Percentiles rank a stretch among this genome's conserved stretches.
Evolutionary conservation across 2,329 filamentous ascomycete genomes (phyloP).

Genomic region (Parafenestella ontariensis): DNA sequence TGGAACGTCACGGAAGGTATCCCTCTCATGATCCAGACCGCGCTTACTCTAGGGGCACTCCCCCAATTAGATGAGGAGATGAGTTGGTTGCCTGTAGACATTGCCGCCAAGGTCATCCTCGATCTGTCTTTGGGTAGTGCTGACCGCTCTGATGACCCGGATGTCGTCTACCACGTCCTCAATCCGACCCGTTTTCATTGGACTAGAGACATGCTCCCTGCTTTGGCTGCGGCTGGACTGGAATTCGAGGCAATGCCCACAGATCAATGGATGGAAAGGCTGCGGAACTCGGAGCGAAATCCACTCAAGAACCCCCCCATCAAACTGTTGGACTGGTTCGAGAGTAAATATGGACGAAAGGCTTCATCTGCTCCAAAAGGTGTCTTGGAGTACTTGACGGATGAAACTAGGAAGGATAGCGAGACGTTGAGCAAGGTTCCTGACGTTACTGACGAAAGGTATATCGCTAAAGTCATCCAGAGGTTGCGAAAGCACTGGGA

Average conservation of each 20-base stretch:
- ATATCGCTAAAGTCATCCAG: slow-evolving; percentile 22
- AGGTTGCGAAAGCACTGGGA: slow-evolving; percentile 21
- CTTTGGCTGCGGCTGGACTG: slow-evolving; percentile 54
- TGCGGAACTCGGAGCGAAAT: slow-evolving; percentile 29
- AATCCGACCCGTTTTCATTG: slow-evolving; percentile 61
- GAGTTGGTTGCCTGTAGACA: slow-evolving; percentile 55
- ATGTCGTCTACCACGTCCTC: slow-evolving; percentile 60
- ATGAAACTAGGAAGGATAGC: slow-evolving; percentile 21
- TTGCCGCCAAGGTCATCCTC: slow-evolving; percentile 48
- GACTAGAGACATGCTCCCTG: slow-evolving; percentile 62
- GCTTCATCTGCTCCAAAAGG: slow-evolving; percentile 8
- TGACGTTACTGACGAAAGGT: slow-evolving; percentile 18
- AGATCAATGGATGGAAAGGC: slow-evolving; percentile 33
- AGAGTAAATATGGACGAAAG: slow-evolving; percentile 33
- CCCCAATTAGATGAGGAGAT: slow-evolving; percentile 53
- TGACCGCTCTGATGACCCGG: slow-evolving; percentile 4
- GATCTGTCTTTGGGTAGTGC: slow-evolving; percentile 5
- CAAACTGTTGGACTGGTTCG: slow-evolving; percentile 40
- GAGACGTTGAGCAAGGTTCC: slow-evolving; percentile 15
- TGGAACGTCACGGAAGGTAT: slow-evolving; percentile 62
- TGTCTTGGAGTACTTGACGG: slow-evolving; percentile 19
- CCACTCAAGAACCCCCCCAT: slow-evolving; percentile 35
- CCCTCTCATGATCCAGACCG: slow-evolving; percentile 59
- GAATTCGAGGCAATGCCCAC: slow-evolving; percentile 29
- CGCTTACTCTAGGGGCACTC: slow-evolving; percentile 55